Conservation (phyloP, 2,329 filamentous ascomycete genomes). For the Fusarium oligoseptatum region DNA sequence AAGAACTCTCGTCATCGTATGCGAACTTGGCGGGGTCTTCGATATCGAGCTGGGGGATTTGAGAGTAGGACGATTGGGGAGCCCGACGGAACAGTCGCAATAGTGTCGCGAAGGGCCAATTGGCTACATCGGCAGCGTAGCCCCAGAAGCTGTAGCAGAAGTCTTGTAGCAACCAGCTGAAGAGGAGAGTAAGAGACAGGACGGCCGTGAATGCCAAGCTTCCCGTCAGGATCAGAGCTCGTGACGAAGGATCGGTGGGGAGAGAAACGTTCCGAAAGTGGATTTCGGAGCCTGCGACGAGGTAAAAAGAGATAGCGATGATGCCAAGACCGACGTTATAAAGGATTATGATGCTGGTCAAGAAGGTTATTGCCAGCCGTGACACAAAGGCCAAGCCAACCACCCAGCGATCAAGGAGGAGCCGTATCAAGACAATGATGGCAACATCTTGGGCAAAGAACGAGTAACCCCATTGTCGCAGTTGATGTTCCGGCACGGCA, state of each 20-base stretch:
- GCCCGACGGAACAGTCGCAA: slow-evolving; percentile 16
- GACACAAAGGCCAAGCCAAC: slow-evolving; percentile 17
- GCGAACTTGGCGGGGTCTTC: slow-evolving; percentile 19
- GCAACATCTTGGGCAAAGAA: slow-evolving; percentile 53
- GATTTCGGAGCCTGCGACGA: slow-evolving; percentile 50
- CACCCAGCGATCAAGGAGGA: slow-evolving; percentile 48
- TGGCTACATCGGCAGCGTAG: slow-evolving; percentile 44
- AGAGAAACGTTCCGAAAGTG: slow-evolving; percentile 53
- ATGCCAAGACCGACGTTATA: slow-evolving; percentile 25
- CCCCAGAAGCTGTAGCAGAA: slow-evolving; percentile 34
- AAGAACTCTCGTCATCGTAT: not conserved
- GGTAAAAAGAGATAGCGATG: slow-evolving; percentile 49
- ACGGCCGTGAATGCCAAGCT: slow-evolving; percentile 45
- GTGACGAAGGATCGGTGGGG: slow-evolving; percentile 48
- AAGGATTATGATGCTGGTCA: slow-evolving; percentile 28
- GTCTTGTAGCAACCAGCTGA: slow-evolving; percentile 46
- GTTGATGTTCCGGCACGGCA: slow-evolving; percentile 38
- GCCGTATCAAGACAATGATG: slow-evolving; percentile 49
- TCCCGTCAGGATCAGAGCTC: slow-evolving; percentile 49
- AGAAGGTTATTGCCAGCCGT: slow-evolving; percentile 20
- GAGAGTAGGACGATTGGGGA: slow-evolving; percentile 23
- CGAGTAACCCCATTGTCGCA: slow-evolving; percentile 43
- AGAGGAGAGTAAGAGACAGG: slow-evolving; percentile 22
- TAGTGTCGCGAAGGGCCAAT: slow-evolving; percentile 39
- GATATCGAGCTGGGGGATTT: slow-evolving; percentile 44